phyloP scores from a whole-genome alignment of 345 rosid genomes.

The Litchi chinensis region DNA sequence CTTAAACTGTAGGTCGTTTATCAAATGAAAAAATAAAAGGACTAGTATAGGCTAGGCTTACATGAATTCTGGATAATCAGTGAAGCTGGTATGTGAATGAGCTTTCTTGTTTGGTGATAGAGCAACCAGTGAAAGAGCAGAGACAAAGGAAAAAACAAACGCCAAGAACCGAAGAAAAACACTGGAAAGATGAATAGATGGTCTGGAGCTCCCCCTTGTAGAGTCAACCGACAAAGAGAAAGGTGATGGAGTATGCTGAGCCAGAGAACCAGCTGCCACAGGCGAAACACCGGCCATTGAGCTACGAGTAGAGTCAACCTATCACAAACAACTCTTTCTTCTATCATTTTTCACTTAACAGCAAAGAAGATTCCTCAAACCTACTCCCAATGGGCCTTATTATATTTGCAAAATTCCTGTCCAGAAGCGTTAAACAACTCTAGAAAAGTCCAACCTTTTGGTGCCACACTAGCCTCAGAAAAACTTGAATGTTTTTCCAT shows the following conservation, averaged over 20 bases:
- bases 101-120: constrained; percentile 34
- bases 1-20: too few relatives aligned
- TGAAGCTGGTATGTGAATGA: constrained; percentile 47
- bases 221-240: constrained; percentile 57
- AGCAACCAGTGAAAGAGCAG: constrained; percentile 62
- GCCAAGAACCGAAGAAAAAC: constrained; percentile 55
- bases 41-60: constrained; percentile 30
- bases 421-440: not conserved
- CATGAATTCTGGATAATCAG: constrained; percentile 51
- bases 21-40: too few relatives aligned
- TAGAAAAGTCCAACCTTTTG: not conserved
- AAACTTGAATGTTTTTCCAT: not conserved
- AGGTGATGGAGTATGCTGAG: constrained; percentile 55
- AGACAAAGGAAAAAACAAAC: constrained; percentile 55
- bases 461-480: constrained; percentile 14
- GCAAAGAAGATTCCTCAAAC: constrained; percentile 21
- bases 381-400: constrained; percentile 1
- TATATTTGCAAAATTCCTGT: not conserved
- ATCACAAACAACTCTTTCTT: constrained; percentile 33
- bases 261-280: constrained; percentile 26
- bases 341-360: constrained; percentile 28
- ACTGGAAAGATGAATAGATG: constrained; percentile 30
- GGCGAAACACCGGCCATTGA: constrained; percentile 50
- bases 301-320: constrained; percentile 17
- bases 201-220: constrained; percentile 40